Evolutionary conservation across 768 basidiomycete genomes (phyloP).

Genomic region (Tylopilus rubrobrunneus): DNA sequence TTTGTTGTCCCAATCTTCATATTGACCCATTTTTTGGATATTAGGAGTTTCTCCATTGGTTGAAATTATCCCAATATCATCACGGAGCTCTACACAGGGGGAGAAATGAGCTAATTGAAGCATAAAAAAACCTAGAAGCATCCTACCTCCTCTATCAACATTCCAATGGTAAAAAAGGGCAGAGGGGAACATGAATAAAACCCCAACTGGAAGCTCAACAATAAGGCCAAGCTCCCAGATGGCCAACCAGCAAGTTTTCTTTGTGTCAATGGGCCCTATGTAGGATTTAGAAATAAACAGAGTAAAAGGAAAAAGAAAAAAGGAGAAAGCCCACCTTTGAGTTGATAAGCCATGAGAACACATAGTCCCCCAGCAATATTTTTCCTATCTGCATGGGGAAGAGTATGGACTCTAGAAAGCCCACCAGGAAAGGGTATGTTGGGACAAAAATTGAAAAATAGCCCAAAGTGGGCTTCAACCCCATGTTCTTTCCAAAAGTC

Average conservation of each 20-base stretch:
- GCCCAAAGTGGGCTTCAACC: neutral
- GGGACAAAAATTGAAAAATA: neutral
- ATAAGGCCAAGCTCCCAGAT: neutral
- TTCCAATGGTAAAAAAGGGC: neutral
- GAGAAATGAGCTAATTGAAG: neutral
- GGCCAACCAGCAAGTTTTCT: neutral
- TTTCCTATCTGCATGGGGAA: neutral
- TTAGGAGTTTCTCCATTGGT: neutral
- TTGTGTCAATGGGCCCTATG: neutral
- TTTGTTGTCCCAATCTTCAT: neutral
- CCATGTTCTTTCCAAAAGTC: neutral
- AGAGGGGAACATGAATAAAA: neutral
- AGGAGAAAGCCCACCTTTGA: neutral
- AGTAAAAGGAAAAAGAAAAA: neutral
- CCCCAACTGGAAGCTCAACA: neutral
- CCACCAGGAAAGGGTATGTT: neutral
- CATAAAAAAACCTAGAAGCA: neutral
- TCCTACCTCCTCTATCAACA: neutral
- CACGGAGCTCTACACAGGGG: neutral
- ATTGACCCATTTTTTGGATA: neutral
- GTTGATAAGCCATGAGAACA: neutral
- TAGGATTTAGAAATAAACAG: no score
- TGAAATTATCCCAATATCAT: neutral
- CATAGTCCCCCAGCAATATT: neutral
- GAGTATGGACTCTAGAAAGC: neutral